Conservation (phyloP, 352 stramenopile genomes). For the Phytopythium mirpurense region DNA sequence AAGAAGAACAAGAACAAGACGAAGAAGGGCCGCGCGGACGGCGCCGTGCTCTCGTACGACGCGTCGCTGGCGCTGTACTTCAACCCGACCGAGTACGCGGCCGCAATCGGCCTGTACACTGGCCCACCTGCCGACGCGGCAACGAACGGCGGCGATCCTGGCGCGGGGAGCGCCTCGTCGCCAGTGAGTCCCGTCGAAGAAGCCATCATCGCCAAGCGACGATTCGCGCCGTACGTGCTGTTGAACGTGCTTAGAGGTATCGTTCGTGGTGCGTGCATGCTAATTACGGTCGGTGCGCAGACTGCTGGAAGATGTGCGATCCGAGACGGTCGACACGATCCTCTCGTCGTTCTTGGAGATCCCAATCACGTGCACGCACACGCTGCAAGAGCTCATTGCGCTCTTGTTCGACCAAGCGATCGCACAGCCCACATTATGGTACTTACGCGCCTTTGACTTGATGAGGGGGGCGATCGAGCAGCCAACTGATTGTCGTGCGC, state of each 20-base stretch:
- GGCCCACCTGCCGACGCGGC: constrained; percentile 21
- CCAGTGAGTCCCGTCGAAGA: constrained; percentile 60
- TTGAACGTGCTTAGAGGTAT: neutral
- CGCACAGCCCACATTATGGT: constrained; percentile 51
- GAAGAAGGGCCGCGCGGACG: constrained; percentile 31
- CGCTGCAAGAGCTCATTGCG: constrained; percentile 60
- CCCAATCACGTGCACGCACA: constrained; percentile 62
- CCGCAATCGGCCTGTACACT: constrained; percentile 58
- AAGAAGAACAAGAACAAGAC: constrained; percentile 36
- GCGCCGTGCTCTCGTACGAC: constrained; percentile 51
- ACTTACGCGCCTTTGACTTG: neutral
- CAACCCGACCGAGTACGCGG: constrained; percentile 70
- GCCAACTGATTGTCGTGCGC: neutral
- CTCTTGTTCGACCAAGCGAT: constrained; percentile 74
- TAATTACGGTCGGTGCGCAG: constrained; percentile 10
- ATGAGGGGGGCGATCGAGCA: neutral
- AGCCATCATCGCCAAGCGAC: constrained; percentile 46
- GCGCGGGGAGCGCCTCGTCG: constrained; percentile 10
- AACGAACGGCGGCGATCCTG: constrained; percentile 8
- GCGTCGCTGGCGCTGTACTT: constrained; percentile 72
- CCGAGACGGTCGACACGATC: constrained; percentile 31
- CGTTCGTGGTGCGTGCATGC: neutral
- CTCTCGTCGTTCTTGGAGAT: constrained; percentile 57
- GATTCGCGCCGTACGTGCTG: constrained; percentile 40
- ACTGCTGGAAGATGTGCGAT: constrained; percentile 50